Percentiles rank a stretch among this genome's conserved stretches.
Conservation (phyloP, 257 asterid species). For the Misopates orontium region DNA sequence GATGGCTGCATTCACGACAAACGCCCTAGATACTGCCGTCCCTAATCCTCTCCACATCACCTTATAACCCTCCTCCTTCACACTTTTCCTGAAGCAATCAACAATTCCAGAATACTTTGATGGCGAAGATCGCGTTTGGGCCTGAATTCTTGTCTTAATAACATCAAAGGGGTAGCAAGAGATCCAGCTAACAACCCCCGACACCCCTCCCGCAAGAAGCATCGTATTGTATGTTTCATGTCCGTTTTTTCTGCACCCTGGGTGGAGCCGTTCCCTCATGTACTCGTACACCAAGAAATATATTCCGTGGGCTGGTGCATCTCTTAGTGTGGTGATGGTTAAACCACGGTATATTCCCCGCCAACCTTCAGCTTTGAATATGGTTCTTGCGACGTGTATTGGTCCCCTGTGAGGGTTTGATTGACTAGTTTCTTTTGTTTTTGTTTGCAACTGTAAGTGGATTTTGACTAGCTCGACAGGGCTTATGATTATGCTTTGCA, state of each 20-base stretch:
- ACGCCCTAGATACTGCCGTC: conserved; percentile 66
- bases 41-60: conserved; percentile 82
- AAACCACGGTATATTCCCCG: conserved; percentile 68
- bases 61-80: conserved; percentile 51
- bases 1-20: conserved; percentile 65
- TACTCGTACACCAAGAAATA: conserved; percentile 77
- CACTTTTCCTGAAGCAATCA: conserved; percentile 56
- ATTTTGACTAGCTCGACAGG: conserved; percentile 82
- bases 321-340: conserved; percentile 64
- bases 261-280: conserved; percentile 59
- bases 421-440: conserved; percentile 18
- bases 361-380: conserved; percentile 49
- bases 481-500: conserved; percentile 66
- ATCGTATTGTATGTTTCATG: conserved; percentile 55
- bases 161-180: conserved; percentile 77
- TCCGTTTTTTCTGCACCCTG: conserved; percentile 62
- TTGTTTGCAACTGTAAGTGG: conserved; percentile 60
- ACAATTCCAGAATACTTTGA: conserved; percentile 47
- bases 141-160: conserved; percentile 74
- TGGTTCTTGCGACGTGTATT: conserved; percentile 41
- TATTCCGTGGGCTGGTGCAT: conserved; percentile 68
- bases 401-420: conserved; percentile 46
- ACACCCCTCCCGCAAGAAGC: conserved; percentile 73
- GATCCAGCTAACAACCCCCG: conserved; percentile 80
- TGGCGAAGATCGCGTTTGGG: conserved; percentile 35